These are phyloP conservation scores for Carpinus fangiana DNA, from an alignment of 306 rosid genomes.

Conservation along the genomic window DNA sequence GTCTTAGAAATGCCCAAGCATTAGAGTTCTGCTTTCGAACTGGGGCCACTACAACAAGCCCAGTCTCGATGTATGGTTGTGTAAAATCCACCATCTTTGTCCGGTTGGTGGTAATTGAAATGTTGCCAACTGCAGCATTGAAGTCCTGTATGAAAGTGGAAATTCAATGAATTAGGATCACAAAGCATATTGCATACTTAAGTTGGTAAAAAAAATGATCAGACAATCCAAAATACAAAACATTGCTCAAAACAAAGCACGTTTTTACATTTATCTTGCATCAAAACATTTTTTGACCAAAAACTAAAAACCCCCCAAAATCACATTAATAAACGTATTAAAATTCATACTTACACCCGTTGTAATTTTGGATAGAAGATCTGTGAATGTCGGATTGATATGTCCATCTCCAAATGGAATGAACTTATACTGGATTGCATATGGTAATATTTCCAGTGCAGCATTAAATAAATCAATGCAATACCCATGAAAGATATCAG, in stretches of 20 bases:
- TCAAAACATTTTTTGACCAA: too few relatives aligned
- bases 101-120: conserved; percentile 75
- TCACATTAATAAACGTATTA: too few relatives aligned
- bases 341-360: conserved; percentile 62
- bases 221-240: too few relatives aligned
- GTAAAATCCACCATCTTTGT: conserved; percentile 92
- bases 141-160: conserved; percentile 51
- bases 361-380: conserved; percentile 60
- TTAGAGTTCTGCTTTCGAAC: conserved; percentile 50
- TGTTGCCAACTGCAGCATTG: conserved; percentile 83
- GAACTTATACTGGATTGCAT: conserved; percentile 73
- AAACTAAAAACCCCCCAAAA: too few relatives aligned
- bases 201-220: too few relatives aligned
- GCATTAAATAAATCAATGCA: conserved; percentile 87
- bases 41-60: conserved; percentile 86
- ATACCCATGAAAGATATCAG: conserved; percentile 67
- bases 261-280: too few relatives aligned
- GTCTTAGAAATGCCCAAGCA: conserved; percentile 86
- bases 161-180: background rate
- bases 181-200: background rate
- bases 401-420: conserved; percentile 60
- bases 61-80: conserved; percentile 89
- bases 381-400: conserved; percentile 55
- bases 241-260: background rate
- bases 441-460: conserved; percentile 70